Conservation (phyloP, 139 green algal species). For the Coelastrella sp. region DNA sequence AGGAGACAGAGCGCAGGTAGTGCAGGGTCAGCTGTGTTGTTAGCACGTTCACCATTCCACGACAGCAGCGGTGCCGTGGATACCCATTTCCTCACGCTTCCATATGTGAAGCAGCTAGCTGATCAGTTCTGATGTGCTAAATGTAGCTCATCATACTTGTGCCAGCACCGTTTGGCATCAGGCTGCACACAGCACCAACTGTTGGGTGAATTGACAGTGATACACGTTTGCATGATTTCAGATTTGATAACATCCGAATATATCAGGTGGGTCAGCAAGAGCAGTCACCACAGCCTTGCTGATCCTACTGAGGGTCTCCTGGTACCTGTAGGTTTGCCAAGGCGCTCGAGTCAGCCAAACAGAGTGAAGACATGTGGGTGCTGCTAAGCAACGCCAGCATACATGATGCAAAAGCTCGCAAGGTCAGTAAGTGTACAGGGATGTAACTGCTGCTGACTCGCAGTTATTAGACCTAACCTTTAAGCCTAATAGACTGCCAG, state of each 20-base stretch:
- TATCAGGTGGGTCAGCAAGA: background rate
- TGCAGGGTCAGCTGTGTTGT: background rate
- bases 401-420: conserved; percentile 58
- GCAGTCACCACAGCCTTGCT: background rate
- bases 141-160: background rate
- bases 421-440: conserved; percentile 3
- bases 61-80: background rate
- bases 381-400: conserved; percentile 56
- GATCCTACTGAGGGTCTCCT: background rate
- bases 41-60: background rate
- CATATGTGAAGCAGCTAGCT: background rate
- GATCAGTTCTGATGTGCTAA: background rate
- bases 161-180: background rate
- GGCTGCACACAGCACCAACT: background rate
- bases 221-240: background rate
- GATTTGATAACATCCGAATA: background rate
- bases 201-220: background rate
- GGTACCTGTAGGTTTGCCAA: conserved; percentile 20
- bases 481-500: background rate
- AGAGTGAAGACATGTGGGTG: conserved; percentile 66
- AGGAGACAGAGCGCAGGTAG: conserved; percentile 38
- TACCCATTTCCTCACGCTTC: background rate
- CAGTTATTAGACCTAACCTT: background rate
- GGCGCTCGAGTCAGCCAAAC: conserved; percentile 32
- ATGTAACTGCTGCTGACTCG: background rate